Base-by-base conservation (phyloP, 2,329 filamentous ascomycete species). In the Fusarium buharicum region DNA sequence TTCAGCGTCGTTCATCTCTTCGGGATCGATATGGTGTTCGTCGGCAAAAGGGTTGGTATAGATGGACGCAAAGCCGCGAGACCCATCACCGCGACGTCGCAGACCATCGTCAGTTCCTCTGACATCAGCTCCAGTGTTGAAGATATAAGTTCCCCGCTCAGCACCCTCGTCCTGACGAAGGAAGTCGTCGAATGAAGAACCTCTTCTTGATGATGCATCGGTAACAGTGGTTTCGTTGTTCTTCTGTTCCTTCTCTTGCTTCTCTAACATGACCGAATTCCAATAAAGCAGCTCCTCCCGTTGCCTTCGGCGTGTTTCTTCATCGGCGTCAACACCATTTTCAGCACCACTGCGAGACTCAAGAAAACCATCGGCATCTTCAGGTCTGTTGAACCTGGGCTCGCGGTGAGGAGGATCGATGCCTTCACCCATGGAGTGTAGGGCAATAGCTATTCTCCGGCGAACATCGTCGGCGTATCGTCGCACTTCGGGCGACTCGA, bases 241-340 rank as follows among this genome's bases (percentile, higher is more conserved):
- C 43, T 67, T 66, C 53, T 55, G 60, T 22, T 75, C 64, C 58
- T 63, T 69, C 51, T 79, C 76, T 68, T 79, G 71, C 71, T 83
- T 82, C 70, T 82, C 77, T 46, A 86, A 71, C 47, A 77, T 82
- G 28, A 86, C 62, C 4, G 82, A 78, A 68, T 89, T 89, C 86
- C 86, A 89, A 67, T 87, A 88, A 74, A 88, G 77, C 57, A 89
- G 71, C 73, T 89, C 86, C 67, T 89, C 86, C 33, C 86, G 81
- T 71, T 89, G 86, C 55, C 84, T 78, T 64, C 83, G 82, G 49
- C 83, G 81, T 18, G 81, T 84, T 63, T 86, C 86, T 47, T 88
- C 85, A 64, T 89, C 86, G 51, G 85, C 86, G 30, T 87, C 86
- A 18, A 88, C 81, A 14, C 79, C 83, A 2, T 76, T 70, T 28